Base-by-base conservation (phyloP, 129 eudicot species). In the Solidago caesia region DNA sequence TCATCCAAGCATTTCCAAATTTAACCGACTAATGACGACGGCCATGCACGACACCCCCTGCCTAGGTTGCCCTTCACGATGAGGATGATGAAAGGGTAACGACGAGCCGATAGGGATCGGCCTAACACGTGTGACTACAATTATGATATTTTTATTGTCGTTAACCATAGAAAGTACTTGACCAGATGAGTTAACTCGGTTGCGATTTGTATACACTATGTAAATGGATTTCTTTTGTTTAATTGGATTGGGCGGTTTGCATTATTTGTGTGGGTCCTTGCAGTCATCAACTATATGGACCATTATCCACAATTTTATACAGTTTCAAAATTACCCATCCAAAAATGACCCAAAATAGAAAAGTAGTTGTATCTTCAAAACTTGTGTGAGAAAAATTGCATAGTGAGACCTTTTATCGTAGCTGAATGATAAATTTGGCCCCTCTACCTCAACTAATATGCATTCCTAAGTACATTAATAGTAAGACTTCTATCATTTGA, bases 221-320 rank as follows among this genome's bases (percentile, higher is more conserved):
- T 29, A 8, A 67, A 8, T n/a, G 48, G 59, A 47, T 51, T 77
- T 5, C 21, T 75, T 9, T 49, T 52, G 8, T 33, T 33, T 33
- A 46, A 47, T 47, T 6, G 75, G 61, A 26, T 70, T 60, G 64
- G 76, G 71, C 71, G 81, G 76, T 44, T 70, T 46, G 16, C 64
- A 70, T 77, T 60, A 61, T 70, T 26, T n/a, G 21, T 25, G 0
- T 62, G 48, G 76, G 71, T 64, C 71, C 71, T 21, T 64, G 71
- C 81, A 51, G 39, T 77, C 62, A 63, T 69, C 75, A 68, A 9
- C 71, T 43, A 41, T 70, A 68, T 67, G 60, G 60, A 56, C 65
- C 59, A 61, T 60, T 60, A 48, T 29, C 39, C 39, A 73, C 77
- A 44, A 44, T 12, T 71, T 57, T 7, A 65, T 58, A 58, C 29